Base-by-base conservation (phyloP, 768 basidiomycete species). In the Lepiota brunneoincarnata region DNA sequence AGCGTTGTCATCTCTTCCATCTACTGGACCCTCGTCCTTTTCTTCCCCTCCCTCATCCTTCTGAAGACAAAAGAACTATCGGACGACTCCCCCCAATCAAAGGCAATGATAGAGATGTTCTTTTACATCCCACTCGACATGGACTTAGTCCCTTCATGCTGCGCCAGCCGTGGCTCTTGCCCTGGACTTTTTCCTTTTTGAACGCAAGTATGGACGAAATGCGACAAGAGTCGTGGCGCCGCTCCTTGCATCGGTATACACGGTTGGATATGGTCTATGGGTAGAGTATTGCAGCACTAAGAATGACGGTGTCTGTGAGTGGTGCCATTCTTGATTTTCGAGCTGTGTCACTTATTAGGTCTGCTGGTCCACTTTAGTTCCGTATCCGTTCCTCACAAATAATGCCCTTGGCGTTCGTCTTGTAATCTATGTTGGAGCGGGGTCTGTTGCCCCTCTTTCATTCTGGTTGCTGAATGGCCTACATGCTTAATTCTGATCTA, bases 371-470 rank as follows among this genome's bases (percentile, higher is more conserved):
- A n/a, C n/a, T n/a, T n/a, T n/a, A 89, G 88, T 91, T 71, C 89
- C 91, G 23, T 93, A 93, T 68, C 91, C 91, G 0, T 93, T 93
- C 72, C 72, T 93, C 54, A 89, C 83, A 0, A 59, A 84, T 15
- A 84, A 77, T 62, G 70, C 81, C 0, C 69, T 84, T 17, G 58
- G 62, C 6, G 68, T 74, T 26, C 78, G 90, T 12, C 57, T 84
- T 11, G 68, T 64, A 6, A 89, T 92, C 35, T 93, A 93, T 68
- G 62, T 64, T 31, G 75, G 68, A 5, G 75, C 80, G 1, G 75
- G 78, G 0, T 49, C 70, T 1, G 67, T 88, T 20, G 85, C 84
- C 2, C 71, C 81, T 35, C 37, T 72, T 10, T 80, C 80, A 4
- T 87, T 92, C 63, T 73, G 75, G 64, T 53, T 67, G 1, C 67